These are phyloP conservation scores for Phanerochaete sordida DNA, from an alignment of 768 basidiomycete species.

Conservation along the genomic window DNA sequence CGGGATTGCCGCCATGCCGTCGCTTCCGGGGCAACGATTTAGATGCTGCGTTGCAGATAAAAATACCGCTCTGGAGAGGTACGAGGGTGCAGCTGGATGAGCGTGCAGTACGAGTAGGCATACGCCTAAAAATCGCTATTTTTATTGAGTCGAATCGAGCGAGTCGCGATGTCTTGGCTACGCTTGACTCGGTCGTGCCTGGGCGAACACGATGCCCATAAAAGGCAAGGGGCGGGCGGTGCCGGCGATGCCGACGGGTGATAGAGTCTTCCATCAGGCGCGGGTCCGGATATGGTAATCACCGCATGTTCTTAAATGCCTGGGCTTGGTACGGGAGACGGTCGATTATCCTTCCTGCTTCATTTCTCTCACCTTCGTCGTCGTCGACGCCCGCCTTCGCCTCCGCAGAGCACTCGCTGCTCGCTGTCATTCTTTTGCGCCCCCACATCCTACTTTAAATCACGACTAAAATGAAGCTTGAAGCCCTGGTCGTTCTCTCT, in stretches of 20 bases:
- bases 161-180: not conserved
- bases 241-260: conserved; percentile 1
- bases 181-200: not conserved
- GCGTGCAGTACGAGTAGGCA: not conserved
- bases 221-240: not conserved
- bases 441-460: conserved; percentile 1
- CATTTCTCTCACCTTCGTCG: conserved; percentile 10
- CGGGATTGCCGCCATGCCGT: not conserved
- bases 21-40: not conserved
- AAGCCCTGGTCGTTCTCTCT: conserved; percentile 21
- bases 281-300: not conserved
- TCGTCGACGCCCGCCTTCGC: conserved; percentile 6
- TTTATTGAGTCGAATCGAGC: not conserved
- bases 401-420: conserved; percentile 6
- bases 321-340: not conserved
- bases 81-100: not conserved
- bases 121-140: not conserved
- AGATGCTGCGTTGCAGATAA: not conserved
- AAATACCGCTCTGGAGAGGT: not conserved
- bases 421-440: conserved; percentile 13
- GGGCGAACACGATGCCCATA: not conserved
- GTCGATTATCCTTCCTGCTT: conserved; percentile 2
- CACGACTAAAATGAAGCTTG: conserved; percentile 26
- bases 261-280: conserved; percentile 1
- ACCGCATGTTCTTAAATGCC: conserved; percentile 7